Evolutionary conservation across 768 basidiomycete genomes (phyloP), one percentile per base, ranked within the genome.

Genomic region (Floccularia luteovirens): DNA sequence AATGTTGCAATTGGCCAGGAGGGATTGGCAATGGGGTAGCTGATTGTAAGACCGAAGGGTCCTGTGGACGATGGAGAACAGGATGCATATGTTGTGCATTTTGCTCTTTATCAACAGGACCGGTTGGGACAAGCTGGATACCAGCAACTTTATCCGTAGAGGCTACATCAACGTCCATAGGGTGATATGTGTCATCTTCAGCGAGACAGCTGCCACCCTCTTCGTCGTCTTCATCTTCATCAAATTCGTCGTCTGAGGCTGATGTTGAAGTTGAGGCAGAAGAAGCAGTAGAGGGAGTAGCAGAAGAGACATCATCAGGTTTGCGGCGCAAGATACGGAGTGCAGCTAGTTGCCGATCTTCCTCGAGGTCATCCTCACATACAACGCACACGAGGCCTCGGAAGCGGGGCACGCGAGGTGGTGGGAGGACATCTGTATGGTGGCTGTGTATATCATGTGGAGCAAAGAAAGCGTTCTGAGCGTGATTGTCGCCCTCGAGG

Each of bases 381-480:
- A 85, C 70, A 50, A 88, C 88, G 79, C 85, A 89, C n/a, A 86
- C 63, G 41, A 90, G 75, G 0, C 88, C 88, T n/a, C 88, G 58
- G 56, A 79, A 81, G 20, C n/a, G 17, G 19, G 55, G 46, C 3
- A 75, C 74, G 3, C 66, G 14, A 7, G 43, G 46, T 8, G 28
- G 24, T 23, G 11, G 39, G 13, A 14, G 27, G 8, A 8, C 14
- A 30, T 30, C 14, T 8, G 27, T 34, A 19, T 10, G 8, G 27
- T 14, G 10, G 33, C 4, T 35, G 14, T 35, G 14, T 20, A n/a
- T 20, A 2, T 20, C 36, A 23, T 59, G 57, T 7, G 69, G 54
- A 8, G 75, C 70, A 55, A 93, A 93, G 69, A 92, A 92, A 16
- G 72, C 68, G 51, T 85, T 88, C 63, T 90, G 90, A 0, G 80